Evolutionary conservation across 495 filamentous ascomycete genomes (phyloP), one percentile per base, ranked within the genome.

Genomic region (Glonium stellatum): DNA sequence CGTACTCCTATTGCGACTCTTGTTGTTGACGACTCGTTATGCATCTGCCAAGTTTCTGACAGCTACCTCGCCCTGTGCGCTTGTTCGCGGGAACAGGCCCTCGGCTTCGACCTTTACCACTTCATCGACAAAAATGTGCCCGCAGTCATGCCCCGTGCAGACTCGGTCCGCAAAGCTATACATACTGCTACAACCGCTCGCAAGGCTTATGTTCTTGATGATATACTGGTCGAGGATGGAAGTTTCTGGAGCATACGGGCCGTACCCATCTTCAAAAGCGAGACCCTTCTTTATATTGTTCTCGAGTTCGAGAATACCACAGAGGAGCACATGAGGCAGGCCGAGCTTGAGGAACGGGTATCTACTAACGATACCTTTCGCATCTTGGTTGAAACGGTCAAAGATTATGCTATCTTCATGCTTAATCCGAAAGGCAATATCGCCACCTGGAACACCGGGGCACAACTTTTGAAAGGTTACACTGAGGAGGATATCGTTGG

Each of bases 371-470:
- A 85, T 65, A 82, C 80, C 0, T 83, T 84, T 63, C 79, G 77
- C n/a, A 77, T 83, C 42, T 71, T 87, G 8, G 73, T 87, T n/a
- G 77, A 86, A 58, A 80, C 79, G 0, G 81, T 86, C 58, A 83
- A 82, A 64, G 83, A 85, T 59, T 87, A 85, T 61, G 84, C 82
- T 48, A 87, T 87, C 58, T 87, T 86, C 64, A 82, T 87, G 69
- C 73, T 87, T 36, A 82, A 87, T 56, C 78, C 80, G 0, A 69
- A 72, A 8, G 84, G 84, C 25, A 63, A 78, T 57, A 79, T 87
- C 23, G 76, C 75, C 2, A 85, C 82, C 0, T 87, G 84, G 84
- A 87, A 87, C 51, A 69, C 75, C 0, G 83, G 83, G 0, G 84
- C 84, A 0, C 71, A 79, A 34, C 67, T 82, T 13, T 69, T 85